Percentiles rank a stretch among this genome's conserved stretches.
These are phyloP conservation scores for Fusarium torreyae DNA, from an alignment of 2,329 filamentous ascomycete genomes.

Conservation along the genomic window DNA sequence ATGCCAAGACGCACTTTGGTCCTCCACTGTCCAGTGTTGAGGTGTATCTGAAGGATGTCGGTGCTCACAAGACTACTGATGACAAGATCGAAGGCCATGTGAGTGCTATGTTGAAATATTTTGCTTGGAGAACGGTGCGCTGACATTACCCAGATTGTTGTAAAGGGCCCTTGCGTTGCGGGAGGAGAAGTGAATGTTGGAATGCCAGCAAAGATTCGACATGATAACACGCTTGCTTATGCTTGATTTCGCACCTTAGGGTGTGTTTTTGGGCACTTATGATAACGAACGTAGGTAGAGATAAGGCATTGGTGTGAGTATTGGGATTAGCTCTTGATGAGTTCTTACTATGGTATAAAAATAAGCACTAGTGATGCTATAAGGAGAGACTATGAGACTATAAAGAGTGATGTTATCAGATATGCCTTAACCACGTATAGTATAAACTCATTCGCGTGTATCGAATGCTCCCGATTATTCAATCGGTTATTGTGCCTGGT, in stretches of 20 bases:
- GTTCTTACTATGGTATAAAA: too few relatives aligned
- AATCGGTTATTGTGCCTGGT: too few relatives aligned
- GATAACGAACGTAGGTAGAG: background rate
- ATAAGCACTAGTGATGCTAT: too few relatives aligned
- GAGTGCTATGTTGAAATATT: slow-evolving; percentile 50
- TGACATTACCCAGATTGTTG: slow-evolving; percentile 70
- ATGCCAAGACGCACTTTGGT: slow-evolving; percentile 77
- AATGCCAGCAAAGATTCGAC: slow-evolving; percentile 74
- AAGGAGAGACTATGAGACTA: too few relatives aligned
- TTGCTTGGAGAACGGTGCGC: background rate
- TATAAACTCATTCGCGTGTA: too few relatives aligned
- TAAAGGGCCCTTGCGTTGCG: slow-evolving; percentile 80
- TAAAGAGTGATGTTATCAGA: too few relatives aligned
- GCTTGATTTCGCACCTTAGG: slow-evolving; percentile 49
- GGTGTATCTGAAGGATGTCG: slow-evolving; percentile 77
- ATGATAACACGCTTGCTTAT: slow-evolving; percentile 81
- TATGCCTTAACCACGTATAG: too few relatives aligned
- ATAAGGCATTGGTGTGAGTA: slow-evolving; percentile 14
- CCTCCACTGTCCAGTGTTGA: slow-evolving; percentile 85
- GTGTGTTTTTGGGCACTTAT: background rate
- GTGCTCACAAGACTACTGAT: slow-evolving; percentile 74
- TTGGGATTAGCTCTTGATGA: background rate
- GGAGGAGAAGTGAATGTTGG: slow-evolving; percentile 76
- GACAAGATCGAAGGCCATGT: slow-evolving; percentile 75
- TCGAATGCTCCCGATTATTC: too few relatives aligned